Percentiles rank a stretch among this genome's conserved stretches.
phyloP scores from a whole-genome alignment of 176 grass and related monocot genomes.

The Cenchrus fungigraminus region DNA sequence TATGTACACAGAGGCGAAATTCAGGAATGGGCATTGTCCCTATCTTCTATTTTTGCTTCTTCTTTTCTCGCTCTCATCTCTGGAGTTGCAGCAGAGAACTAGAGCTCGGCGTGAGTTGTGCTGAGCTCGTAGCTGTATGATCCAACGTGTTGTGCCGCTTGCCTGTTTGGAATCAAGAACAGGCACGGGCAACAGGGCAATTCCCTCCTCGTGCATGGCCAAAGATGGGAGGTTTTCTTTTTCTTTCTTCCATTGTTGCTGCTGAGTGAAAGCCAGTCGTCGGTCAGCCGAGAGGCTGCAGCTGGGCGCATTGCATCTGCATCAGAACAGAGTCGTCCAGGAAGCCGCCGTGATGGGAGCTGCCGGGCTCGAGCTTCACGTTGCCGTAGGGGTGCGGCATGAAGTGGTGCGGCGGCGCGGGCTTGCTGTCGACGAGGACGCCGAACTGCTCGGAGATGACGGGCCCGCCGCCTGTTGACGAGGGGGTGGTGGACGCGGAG shows the following conservation, averaged over 20 bases:
- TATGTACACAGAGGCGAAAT: slow-evolving; percentile 43
- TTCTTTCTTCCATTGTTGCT: not conserved
- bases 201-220: not conserved
- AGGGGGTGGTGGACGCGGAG: slow-evolving; percentile 25
- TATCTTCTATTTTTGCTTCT: not conserved
- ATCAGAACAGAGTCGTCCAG: slow-evolving; percentile 56
- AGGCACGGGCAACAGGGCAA: not conserved
- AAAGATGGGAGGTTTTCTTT: slow-evolving; percentile 18
- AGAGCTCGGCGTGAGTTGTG: not conserved
- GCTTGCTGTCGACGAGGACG: slow-evolving; percentile 61
- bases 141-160: not conserved
- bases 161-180: slow-evolving; percentile 33
- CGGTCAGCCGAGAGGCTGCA: slow-evolving; percentile 66
- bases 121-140: slow-evolving; percentile 9
- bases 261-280: not conserved
- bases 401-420: slow-evolving; percentile 46
- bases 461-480: not conserved
- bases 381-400: slow-evolving; percentile 53
- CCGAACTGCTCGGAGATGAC: slow-evolving; percentile 59
- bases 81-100: not conserved
- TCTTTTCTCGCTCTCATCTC: slow-evolving; percentile 22
- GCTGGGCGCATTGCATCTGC: slow-evolving; percentile 73
- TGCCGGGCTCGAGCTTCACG: slow-evolving; percentile 62
- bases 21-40: not conserved
- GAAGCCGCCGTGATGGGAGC: slow-evolving; percentile 28